Conservation (phyloP, 1,139 yeast species). For the Saccharomycopsis crataegensis region DNA sequence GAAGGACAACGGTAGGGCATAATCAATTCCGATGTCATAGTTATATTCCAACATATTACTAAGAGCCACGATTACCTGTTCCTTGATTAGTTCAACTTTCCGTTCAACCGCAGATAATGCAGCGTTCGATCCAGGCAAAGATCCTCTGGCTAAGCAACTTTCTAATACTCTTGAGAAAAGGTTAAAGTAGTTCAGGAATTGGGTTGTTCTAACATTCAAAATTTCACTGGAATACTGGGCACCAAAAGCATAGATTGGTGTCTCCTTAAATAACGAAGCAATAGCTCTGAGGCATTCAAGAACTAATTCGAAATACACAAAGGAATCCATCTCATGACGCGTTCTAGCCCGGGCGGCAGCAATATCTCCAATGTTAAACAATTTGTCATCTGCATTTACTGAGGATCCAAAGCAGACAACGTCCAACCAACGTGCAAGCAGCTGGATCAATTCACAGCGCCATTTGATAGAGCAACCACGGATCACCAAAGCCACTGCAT, state of each 20-base stretch:
- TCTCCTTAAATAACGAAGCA: conserved; percentile 44
- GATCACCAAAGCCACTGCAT: conserved; percentile 1
- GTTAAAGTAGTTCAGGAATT: conserved; percentile 67
- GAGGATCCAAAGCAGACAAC: conserved; percentile 40
- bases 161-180: conserved; percentile 66
- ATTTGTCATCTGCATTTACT: conserved; percentile 30
- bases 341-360: conserved; percentile 25
- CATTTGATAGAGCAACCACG: conserved; percentile 11
- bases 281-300: conserved; percentile 58
- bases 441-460: conserved; percentile 7
- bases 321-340: conserved; percentile 41
- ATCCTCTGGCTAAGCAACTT: conserved; percentile 31
- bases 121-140: not conserved
- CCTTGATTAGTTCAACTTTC: conserved; percentile 50
- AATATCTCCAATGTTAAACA: conserved; percentile 15
- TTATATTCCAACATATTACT: conserved; percentile 68
- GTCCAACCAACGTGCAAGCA: conserved; percentile 23
- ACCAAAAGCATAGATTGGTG: conserved; percentile 57
- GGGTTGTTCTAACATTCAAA: conserved; percentile 50
- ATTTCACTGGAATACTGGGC: conserved; percentile 52
- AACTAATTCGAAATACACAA: conserved; percentile 53
- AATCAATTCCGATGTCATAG: conserved; percentile 70
- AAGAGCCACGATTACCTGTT: conserved; percentile 57
- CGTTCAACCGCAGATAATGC: conserved; percentile 34
- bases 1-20: conserved; percentile 73